These are phyloP conservation scores for Stropharia rugosoannulata DNA, from an alignment of 768 basidiomycete species.

Conservation along the genomic window DNA sequence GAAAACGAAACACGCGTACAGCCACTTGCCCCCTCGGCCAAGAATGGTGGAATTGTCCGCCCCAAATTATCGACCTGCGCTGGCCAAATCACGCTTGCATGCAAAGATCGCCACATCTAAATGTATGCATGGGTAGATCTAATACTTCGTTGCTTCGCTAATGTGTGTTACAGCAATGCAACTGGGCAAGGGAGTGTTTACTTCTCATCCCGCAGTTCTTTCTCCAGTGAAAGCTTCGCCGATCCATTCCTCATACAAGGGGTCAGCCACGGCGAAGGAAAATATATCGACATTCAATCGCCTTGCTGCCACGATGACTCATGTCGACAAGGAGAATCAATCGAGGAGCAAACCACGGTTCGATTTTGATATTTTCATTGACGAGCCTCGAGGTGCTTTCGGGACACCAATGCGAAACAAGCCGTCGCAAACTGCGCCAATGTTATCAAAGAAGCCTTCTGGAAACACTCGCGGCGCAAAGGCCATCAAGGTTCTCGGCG, in stretches of 20 bases:
- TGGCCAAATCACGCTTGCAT: slow-evolving; percentile 43
- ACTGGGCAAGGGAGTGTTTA: slow-evolving; percentile 37
- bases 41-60: slow-evolving; percentile 18
- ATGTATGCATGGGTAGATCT: slow-evolving; percentile 26
- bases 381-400: slow-evolving; percentile 30
- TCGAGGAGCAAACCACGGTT: slow-evolving; percentile 5
- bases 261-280: slow-evolving; percentile 34
- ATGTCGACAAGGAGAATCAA: slow-evolving; percentile 15
- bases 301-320: slow-evolving; percentile 22
- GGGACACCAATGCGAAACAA: slow-evolving; percentile 27
- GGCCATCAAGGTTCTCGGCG: slow-evolving; percentile 24
- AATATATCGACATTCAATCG: slow-evolving; percentile 34
- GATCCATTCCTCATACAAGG: slow-evolving; percentile 34
- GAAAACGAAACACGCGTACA: slow-evolving; percentile 28
- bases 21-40: slow-evolving; percentile 33
- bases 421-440: slow-evolving; percentile 18
- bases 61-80: slow-evolving; percentile 16
- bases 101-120: slow-evolving; percentile 37
- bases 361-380: slow-evolving; percentile 5
- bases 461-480: slow-evolving; percentile 24
- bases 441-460: slow-evolving; percentile 24
- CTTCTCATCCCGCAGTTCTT: slow-evolving; percentile 34
- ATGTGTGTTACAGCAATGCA: slow-evolving; percentile 21
- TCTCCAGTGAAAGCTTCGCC: slow-evolving; percentile 58
- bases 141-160: not conserved